Percentiles rank a stretch among this genome's conserved stretches.
Conservation (phyloP, 2,329 filamentous ascomycete genomes). For the Zymoseptoria tritici region DNA sequence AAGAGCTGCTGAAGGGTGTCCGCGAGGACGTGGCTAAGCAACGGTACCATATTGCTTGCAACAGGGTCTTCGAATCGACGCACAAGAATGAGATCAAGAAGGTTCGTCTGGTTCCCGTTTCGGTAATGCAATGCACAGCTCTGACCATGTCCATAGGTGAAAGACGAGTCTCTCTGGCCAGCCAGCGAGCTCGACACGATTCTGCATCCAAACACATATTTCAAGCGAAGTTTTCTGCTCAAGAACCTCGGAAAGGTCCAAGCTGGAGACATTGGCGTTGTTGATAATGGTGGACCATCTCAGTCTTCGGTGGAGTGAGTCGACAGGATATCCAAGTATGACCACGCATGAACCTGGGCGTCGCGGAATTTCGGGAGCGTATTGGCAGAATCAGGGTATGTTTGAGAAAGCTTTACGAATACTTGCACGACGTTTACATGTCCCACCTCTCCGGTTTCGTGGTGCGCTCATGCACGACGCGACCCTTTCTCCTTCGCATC, state of each 20-base stretch:
- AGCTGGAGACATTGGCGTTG: conserved; percentile 31
- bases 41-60: conserved; percentile 92
- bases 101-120: conserved; percentile 15
- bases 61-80: conserved; percentile 82
- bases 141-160: conserved; percentile 28
- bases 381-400: background rate
- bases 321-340: background rate
- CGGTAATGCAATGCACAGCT: background rate
- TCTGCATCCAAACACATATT: conserved; percentile 95
- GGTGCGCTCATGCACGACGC: background rate
- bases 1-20: conserved; percentile 69
- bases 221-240: conserved; percentile 85
- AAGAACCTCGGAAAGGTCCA: conserved; percentile 61
- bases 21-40: conserved; percentile 82
- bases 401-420: background rate
- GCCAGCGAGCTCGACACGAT: conserved; percentile 83
- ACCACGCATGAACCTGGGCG: background rate
- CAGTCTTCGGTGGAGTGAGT: conserved; percentile 5
- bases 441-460: background rate
- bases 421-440: background rate
- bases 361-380: background rate
- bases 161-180: conserved; percentile 41
- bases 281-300: conserved; percentile 25
- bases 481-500: background rate
- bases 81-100: conserved; percentile 57